Evolutionary conservation across 139 green algal genomes (phyloP), one percentile per base, ranked within the genome.

Genomic region (Chlamydomonas sphaeroides): DNA sequence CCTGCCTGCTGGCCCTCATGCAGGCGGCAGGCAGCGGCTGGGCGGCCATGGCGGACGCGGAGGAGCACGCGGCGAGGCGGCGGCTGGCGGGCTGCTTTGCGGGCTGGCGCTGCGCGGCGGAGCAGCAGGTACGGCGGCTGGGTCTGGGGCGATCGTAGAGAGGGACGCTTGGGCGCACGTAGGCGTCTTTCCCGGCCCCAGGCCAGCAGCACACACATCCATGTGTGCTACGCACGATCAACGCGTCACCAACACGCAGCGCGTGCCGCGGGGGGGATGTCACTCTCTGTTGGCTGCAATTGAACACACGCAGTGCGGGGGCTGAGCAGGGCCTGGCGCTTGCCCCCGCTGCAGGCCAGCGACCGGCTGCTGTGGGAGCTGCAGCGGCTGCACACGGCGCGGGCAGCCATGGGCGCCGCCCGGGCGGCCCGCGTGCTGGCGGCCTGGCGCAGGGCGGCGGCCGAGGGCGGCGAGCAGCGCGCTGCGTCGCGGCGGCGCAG

Each of bases 341-440:
- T 2, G 38, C 35, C n/a, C n/a, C n/a, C n/a, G n/a, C n/a, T n/a
- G n/a, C 77, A 84, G 77, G 77, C 65, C 23, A 84, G 49, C 48
- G 17, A 56, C 33, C 45, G 49, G 77, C 65, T 84, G 77, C 77
- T 76, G 26, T 68, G 65, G 63, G 77, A 84, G 65, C 65, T 84
- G 63, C 65, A 84, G 65, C 65, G 49, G 65, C 45, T 68, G 77
- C 65, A 74, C 33, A 35, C 59, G 48, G 77, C 65, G 26, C 48
- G 76, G 77, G 1, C 1, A 18, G 77, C 30, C 32, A 61, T 82
- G 75, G 75, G 61, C 4, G 56, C 62, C 62, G 11, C 21, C 32
- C 65, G 30, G 2, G 32, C 25, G 36, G 41, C 36, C 6, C 75
- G 75, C 33, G 75, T 82, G n/a, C 33, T 82, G 61, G 32, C 32